These are phyloP conservation scores for Arabidopsis thaliana DNA, from an alignment of 345 rosid genomes.

Conservation along the genomic window DNA sequence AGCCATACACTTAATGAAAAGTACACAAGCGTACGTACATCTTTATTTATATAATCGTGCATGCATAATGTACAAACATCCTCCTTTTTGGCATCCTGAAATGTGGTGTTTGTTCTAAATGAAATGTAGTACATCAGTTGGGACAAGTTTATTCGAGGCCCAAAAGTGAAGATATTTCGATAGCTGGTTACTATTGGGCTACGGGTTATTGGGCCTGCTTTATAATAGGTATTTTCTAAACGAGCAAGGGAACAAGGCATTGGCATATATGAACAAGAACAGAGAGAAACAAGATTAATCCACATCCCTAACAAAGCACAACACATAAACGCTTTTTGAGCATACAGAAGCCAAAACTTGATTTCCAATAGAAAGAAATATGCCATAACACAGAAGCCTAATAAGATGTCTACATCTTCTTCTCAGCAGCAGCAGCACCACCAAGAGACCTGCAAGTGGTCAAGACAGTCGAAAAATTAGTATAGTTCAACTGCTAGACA, in stretches of 20 bases:
- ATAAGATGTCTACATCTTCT: constrained; percentile 44
- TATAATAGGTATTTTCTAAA: not conserved
- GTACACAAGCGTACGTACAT: constrained; percentile 30
- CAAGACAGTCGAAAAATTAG: not conserved
- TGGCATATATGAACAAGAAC: not conserved
- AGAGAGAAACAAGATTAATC: constrained; percentile 23
- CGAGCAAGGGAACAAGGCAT: not conserved
- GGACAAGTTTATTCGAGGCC: not conserved
- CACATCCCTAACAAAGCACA: constrained; percentile 25
- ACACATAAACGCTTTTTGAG: not conserved
- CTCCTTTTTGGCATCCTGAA: too few relatives aligned
- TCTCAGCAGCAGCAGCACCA: constrained; percentile 42
- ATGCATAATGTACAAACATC: not conserved
- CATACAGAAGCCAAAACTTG: constrained; percentile 24
- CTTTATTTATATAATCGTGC: constrained; percentile 17
- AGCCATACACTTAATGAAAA: constrained; percentile 38
- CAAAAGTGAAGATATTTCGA: not conserved
- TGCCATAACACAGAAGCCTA: constrained; percentile 3
- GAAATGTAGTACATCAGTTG: too few relatives aligned
- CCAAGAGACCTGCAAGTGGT: constrained; percentile 42
- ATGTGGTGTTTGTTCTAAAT: too few relatives aligned
- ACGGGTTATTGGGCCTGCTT: not conserved
- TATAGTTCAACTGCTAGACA: not conserved
- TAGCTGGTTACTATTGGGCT: too few relatives aligned
- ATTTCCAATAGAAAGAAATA: constrained; percentile 31